These are phyloP conservation scores for Coemansia aciculifera DNA, from an alignment of 192 early-diverging fungal species.

Conservation along the genomic window DNA sequence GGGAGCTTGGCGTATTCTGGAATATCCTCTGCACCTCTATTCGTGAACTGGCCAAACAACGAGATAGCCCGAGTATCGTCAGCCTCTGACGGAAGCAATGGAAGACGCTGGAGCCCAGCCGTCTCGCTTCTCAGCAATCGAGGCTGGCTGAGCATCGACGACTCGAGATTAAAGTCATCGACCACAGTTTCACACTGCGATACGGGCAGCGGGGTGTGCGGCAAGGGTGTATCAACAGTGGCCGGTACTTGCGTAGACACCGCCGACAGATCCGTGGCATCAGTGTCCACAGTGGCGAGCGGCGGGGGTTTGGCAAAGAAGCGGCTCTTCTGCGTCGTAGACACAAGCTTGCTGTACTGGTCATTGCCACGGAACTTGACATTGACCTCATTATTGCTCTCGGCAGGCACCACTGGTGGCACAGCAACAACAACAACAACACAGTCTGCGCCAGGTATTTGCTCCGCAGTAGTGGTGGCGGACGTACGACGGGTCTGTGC, in stretches of 20 bases:
- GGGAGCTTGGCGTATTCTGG: neutral
- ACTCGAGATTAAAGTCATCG: neutral
- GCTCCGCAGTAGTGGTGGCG: neutral
- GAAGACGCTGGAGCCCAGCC: neutral
- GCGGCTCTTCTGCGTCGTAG: slow-evolving; percentile 28
- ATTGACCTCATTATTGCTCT: slow-evolving; percentile 6
- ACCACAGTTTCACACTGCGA: slow-evolving; percentile 12
- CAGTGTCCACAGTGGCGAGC: neutral
- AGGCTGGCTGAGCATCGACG: neutral
- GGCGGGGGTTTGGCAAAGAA: slow-evolving; percentile 28
- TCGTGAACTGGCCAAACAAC: slow-evolving; percentile 19
- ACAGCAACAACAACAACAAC: neutral
- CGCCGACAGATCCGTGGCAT: neutral
- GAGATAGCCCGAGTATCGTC: neutral
- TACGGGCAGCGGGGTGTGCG: neutral
- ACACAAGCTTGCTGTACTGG: slow-evolving; percentile 11
- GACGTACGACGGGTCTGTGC: neutral
- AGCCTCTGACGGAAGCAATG: neutral
- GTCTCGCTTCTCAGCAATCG: neutral
- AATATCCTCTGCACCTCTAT: neutral
- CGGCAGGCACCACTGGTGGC: neutral
- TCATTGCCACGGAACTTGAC: slow-evolving; percentile 31
- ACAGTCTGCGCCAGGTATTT: neutral
- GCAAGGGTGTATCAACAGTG: neutral
- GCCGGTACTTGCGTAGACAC: neutral